phyloP scores from a whole-genome alignment of 768 basidiomycete species.

The Tricholoma saponaceum region DNA sequence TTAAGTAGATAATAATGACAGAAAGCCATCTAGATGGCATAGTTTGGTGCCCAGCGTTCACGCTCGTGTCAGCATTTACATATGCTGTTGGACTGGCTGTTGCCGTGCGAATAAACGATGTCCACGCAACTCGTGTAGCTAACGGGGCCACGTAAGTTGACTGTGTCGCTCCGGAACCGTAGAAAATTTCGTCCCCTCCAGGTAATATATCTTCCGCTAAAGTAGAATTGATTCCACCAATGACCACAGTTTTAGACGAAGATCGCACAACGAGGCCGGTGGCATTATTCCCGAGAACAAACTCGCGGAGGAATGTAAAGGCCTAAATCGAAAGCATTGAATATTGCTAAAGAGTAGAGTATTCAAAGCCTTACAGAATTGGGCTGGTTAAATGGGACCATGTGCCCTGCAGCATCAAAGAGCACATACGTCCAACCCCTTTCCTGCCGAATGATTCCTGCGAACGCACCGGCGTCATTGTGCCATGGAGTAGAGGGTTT shows the following conservation, averaged over 20 bases:
- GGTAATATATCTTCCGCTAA: conserved; percentile 45
- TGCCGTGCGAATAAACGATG: conserved; percentile 41
- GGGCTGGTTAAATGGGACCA: conserved; percentile 33
- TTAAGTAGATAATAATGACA: not conserved
- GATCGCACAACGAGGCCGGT: conserved; percentile 49
- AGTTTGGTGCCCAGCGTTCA: not conserved
- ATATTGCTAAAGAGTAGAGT: not conserved
- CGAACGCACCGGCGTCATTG: conserved; percentile 53
- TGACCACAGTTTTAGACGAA: conserved; percentile 26
- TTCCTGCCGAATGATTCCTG: conserved; percentile 73
- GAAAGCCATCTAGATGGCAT: not conserved
- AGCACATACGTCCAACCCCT: conserved; percentile 58
- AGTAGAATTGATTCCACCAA: conserved; percentile 47
- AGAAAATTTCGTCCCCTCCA: conserved; percentile 53
- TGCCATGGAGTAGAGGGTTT: conserved; percentile 67
- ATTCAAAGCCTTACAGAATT: conserved; percentile 27
- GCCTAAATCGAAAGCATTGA: conserved; percentile 37
- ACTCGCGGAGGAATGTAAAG: conserved; percentile 58
- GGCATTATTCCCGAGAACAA: conserved; percentile 57
- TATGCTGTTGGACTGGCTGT: conserved; percentile 21
- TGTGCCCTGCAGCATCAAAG: conserved; percentile 38
- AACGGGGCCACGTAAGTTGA: conserved; percentile 54
- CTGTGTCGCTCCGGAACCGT: conserved; percentile 44
- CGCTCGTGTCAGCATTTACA: not conserved
- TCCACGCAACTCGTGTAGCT: conserved; percentile 55